These are phyloP conservation scores for Salvia splendens DNA, from an alignment of 257 asterid genomes.

Conservation along the genomic window DNA sequence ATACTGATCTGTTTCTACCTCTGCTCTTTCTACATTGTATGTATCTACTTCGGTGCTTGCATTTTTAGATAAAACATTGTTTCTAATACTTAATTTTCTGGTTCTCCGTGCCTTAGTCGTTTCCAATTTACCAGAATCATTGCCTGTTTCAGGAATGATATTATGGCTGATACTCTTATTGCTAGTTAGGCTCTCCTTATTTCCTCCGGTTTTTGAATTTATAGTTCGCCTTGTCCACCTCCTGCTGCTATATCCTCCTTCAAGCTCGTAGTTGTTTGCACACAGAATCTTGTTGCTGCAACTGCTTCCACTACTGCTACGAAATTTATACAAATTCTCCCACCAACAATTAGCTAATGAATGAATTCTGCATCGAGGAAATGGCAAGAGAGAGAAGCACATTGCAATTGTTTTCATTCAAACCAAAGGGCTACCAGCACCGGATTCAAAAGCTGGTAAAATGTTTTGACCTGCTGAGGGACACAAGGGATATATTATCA, in stretches of 20 bases:
- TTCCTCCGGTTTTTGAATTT: slow-evolving; percentile 49
- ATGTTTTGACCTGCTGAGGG: slow-evolving; percentile 50
- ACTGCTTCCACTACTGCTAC: slow-evolving; percentile 38
- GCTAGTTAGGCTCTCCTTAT: slow-evolving; percentile 39
- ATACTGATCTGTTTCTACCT: slow-evolving; percentile 44
- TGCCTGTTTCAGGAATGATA: slow-evolving; percentile 35
- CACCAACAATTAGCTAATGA: slow-evolving; percentile 63
- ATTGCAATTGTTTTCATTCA: slow-evolving; percentile 66
- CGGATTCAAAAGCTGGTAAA: slow-evolving; percentile 16
- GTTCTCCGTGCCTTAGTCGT: slow-evolving; percentile 38
- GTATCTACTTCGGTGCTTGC: slow-evolving; percentile 31
- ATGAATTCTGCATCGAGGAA: slow-evolving; percentile 65
- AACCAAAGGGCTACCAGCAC: slow-evolving; percentile 31
- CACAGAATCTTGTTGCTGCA: slow-evolving; percentile 53
- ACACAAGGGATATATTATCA: background rate
- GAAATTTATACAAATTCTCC: slow-evolving; percentile 47
- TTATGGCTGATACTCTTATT: slow-evolving; percentile 38
- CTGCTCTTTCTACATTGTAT: slow-evolving; percentile 36
- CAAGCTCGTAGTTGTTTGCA: slow-evolving; percentile 51
- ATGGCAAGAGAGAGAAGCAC: slow-evolving; percentile 76
- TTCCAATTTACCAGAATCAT: slow-evolving; percentile 35
- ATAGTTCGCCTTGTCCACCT: slow-evolving; percentile 55
- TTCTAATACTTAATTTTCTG: slow-evolving; percentile 36
- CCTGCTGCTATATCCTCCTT: slow-evolving; percentile 58
- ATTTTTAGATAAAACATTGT: slow-evolving; percentile 40